These are phyloP conservation scores for Cladophialophora yegresii DNA, from an alignment of 2,329 filamentous ascomycete species.

Conservation along the genomic window DNA sequence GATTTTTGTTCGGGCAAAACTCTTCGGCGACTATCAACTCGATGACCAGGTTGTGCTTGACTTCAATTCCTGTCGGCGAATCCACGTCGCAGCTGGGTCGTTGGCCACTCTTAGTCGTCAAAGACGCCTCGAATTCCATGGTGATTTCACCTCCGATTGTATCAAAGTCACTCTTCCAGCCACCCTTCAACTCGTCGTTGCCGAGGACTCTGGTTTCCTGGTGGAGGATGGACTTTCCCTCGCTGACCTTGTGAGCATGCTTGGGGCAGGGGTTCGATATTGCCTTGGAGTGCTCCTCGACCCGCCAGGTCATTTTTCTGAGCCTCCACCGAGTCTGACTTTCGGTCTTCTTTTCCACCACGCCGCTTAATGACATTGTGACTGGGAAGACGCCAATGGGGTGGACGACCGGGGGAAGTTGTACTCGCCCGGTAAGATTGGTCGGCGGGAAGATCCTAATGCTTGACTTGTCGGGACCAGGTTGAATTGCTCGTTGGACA, in stretches of 20 bases:
- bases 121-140: conserved; percentile 71
- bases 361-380: conserved; percentile 79
- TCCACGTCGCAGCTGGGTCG: conserved; percentile 78
- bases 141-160: conserved; percentile 72
- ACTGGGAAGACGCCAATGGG: conserved; percentile 81
- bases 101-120: conserved; percentile 55
- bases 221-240: conserved; percentile 71
- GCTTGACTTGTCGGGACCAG: conserved; percentile 80
- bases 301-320: conserved; percentile 87
- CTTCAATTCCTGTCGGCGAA: conserved; percentile 70
- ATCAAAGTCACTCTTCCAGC: conserved; percentile 83
- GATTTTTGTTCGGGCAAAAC: conserved; percentile 69
- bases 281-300: conserved; percentile 82
- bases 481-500: conserved; percentile 76
- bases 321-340: conserved; percentile 82
- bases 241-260: conserved; percentile 67
- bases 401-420: conserved; percentile 80
- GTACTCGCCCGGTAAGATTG: conserved; percentile 82
- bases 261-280: conserved; percentile 77
- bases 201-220: conserved; percentile 76
- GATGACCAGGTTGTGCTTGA: conserved; percentile 82
- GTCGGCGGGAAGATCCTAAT: conserved; percentile 95
- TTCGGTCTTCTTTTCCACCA: conserved; percentile 69
- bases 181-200: conserved; percentile 75
- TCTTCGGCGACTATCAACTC: conserved; percentile 95